These are phyloP conservation scores for Linanthus parryae DNA, from an alignment of 148 eudicot genomes.

Conservation along the genomic window DNA sequence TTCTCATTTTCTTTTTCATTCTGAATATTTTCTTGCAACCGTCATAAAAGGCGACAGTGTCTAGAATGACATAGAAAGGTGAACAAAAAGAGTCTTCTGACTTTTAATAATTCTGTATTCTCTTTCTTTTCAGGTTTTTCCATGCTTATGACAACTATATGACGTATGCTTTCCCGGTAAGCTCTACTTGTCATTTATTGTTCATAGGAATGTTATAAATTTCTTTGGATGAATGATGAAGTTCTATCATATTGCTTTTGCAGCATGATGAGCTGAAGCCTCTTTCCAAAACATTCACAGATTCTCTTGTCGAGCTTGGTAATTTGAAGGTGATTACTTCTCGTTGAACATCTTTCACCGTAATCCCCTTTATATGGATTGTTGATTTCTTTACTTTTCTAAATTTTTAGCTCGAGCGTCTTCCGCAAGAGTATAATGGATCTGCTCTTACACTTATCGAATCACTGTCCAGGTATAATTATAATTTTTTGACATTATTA, in stretches of 20 bases:
- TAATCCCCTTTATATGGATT: background rate
- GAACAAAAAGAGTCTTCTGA: background rate
- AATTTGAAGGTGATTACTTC: constrained; percentile 57
- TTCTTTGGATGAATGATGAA: background rate
- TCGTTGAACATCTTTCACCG: constrained; percentile 4
- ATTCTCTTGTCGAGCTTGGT: constrained; percentile 90
- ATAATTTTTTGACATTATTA: too few relatives aligned
- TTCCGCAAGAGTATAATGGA: constrained; percentile 81
- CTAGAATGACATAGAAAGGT: background rate
- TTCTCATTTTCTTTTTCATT: too few relatives aligned
- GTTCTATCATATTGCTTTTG: constrained; percentile 10
- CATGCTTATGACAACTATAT: constrained; percentile 98
- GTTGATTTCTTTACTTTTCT: constrained; percentile 14
- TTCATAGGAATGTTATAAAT: background rate
- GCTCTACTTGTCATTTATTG: constrained; percentile 17
- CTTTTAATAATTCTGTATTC: constrained; percentile 4
- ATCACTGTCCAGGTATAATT: constrained; percentile 78
- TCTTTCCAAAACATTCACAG: constrained; percentile 69
- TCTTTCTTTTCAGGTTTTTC: constrained; percentile 67
- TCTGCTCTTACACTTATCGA: constrained; percentile 94
- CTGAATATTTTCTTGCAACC: too few relatives aligned
- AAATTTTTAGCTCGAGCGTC: constrained; percentile 65
- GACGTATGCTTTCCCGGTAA: constrained; percentile 91
- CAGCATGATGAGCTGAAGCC: constrained; percentile 99
- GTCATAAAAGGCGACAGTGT: constrained; percentile 1